Percentiles rank a stretch among this genome's conserved stretches.
Evolutionary conservation across 148 eudicot genomes (phyloP).

Genomic region (Camellia japonica): DNA sequence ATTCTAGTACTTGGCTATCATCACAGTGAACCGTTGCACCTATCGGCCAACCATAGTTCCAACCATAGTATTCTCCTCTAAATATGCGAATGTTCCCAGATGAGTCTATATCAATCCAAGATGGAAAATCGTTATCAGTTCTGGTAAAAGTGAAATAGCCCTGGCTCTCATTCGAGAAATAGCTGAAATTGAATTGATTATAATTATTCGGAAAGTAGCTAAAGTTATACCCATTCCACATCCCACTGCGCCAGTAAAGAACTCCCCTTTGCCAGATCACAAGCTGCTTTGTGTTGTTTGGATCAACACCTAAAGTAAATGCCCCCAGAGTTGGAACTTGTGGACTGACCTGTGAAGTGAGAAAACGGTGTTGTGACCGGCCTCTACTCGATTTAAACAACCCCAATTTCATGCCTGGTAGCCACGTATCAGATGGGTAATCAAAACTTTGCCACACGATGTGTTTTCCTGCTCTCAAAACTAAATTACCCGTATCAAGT

Average conservation of each 20-base stretch:
- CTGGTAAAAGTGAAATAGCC: background rate
- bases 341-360: constrained; percentile 14
- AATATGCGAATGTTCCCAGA: background rate
- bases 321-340: constrained; percentile 18
- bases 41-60: background rate
- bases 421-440: constrained; percentile 18
- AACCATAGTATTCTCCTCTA: too few species aligned
- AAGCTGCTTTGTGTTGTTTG: background rate
- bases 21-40: background rate
- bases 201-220: too few species aligned
- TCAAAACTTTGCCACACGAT: constrained; percentile 32
- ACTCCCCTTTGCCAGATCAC: constrained; percentile 4
- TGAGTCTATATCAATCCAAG: background rate
- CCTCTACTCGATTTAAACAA: background rate
- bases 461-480: background rate
- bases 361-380: background rate
- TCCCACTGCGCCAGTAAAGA: constrained; percentile 1
- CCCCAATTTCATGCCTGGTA: constrained; percentile 27
- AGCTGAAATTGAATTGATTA: background rate
- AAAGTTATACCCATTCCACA: background rate
- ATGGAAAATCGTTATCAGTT: too few species aligned
- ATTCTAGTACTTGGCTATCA: background rate
- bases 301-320: constrained; percentile 6
- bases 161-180: background rate
- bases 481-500: constrained; percentile 22